phyloP scores from a whole-genome alignment of 495 filamentous ascomycete species.

The Bacidia rubella region DNA sequence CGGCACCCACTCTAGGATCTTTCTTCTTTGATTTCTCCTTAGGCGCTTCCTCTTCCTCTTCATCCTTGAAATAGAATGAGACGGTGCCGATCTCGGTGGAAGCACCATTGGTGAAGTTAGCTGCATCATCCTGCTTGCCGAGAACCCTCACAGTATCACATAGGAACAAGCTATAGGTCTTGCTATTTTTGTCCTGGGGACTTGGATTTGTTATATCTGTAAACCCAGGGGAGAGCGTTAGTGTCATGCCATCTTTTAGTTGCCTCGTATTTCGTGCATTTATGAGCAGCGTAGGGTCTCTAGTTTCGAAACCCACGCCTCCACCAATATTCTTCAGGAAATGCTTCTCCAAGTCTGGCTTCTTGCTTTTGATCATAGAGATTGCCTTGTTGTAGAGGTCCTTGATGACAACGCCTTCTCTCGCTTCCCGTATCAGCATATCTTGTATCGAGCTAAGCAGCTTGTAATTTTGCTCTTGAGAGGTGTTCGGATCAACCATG shows the following conservation, averaged over 20 bases:
- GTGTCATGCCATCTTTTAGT: slow-evolving; percentile 92
- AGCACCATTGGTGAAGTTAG: slow-evolving; percentile 86
- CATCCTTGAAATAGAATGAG: slow-evolving; percentile 95
- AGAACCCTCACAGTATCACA: slow-evolving; percentile 87
- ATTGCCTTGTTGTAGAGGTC: slow-evolving; percentile 87
- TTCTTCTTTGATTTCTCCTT: slow-evolving; percentile 63
- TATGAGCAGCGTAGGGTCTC: slow-evolving; percentile 66
- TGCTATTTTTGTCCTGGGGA: slow-evolving; percentile 73
- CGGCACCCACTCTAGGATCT: slow-evolving; percentile 65
- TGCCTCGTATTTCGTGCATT: slow-evolving; percentile 71
- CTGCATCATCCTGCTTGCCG: slow-evolving; percentile 40
- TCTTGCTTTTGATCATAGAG: slow-evolving; percentile 62
- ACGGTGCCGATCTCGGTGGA: slow-evolving; percentile 80
- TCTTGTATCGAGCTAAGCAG: slow-evolving; percentile 80
- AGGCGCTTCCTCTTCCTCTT: slow-evolving; percentile 56
- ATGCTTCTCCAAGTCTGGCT: slow-evolving; percentile 85
- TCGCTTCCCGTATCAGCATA: slow-evolving; percentile 71
- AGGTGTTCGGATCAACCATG: slow-evolving; percentile 89
- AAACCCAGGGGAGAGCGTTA: slow-evolving; percentile 78
- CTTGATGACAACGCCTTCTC: slow-evolving; percentile 75
- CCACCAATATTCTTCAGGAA: slow-evolving; percentile 82
- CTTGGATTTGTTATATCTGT: slow-evolving; percentile 71
- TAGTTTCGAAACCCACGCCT: slow-evolving; percentile 84
- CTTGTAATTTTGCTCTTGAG: slow-evolving; percentile 87
- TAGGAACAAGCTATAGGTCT: slow-evolving; percentile 75